Percentiles rank a stretch among this genome's conserved stretches.
These are phyloP conservation scores for Gamsiella multidivaricata DNA, from an alignment of 192 early-diverging fungal species.

Conservation along the genomic window DNA sequence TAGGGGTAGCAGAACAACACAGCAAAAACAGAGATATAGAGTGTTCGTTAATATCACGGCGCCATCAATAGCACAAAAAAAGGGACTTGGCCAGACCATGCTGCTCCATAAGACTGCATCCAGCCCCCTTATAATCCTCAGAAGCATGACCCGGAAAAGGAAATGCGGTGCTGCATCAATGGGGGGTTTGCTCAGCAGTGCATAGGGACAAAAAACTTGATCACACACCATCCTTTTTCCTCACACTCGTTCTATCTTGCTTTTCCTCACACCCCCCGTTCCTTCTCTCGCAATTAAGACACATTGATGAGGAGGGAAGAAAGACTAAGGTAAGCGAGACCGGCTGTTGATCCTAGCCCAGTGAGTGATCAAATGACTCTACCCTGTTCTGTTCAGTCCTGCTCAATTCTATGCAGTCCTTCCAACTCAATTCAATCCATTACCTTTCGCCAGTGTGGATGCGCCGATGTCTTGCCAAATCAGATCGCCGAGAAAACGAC, in stretches of 20 bases:
- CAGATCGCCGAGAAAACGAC: slow-evolving; percentile 75
- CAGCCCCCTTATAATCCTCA: not conserved
- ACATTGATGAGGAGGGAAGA: not conserved
- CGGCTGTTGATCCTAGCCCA: no score
- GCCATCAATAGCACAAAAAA: slow-evolving; percentile 5
- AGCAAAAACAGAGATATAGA: not conserved
- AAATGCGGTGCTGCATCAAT: not conserved
- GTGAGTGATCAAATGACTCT: slow-evolving; percentile 3
- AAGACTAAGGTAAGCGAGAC: not conserved
- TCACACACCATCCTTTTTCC: slow-evolving; percentile 6
- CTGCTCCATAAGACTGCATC: no score
- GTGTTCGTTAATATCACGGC: slow-evolving; percentile 14
- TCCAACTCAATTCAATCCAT: no score
- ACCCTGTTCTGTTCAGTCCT: no score
- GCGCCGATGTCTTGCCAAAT: slow-evolving; percentile 75
- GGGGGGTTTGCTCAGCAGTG: no score
- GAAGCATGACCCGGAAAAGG: slow-evolving; percentile 4
- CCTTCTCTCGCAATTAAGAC: not conserved
- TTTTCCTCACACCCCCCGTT: not conserved
- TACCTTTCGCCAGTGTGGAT: slow-evolving; percentile 80
- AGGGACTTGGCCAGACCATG: not conserved
- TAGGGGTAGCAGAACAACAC: not conserved
- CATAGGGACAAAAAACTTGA: no score
- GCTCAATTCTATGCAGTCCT: no score
- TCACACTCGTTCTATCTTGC: not conserved